Percentiles rank a stretch among this genome's conserved stretches.
phyloP scores from a whole-genome alignment of 2,329 filamentous ascomycete genomes.

The Aspergillus arachidicola region DNA sequence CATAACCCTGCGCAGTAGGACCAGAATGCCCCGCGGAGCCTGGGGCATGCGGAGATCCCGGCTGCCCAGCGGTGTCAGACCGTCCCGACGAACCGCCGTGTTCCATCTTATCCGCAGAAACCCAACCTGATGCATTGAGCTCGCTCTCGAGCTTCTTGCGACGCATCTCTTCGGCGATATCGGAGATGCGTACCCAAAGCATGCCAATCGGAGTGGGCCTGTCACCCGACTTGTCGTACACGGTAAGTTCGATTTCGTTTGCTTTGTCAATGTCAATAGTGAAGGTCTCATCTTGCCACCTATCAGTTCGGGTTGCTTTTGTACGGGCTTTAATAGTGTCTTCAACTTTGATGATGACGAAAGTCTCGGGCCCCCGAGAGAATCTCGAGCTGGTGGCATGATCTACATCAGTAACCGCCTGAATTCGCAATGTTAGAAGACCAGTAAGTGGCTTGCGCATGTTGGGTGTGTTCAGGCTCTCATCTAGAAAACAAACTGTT shows the following conservation, averaged over 20 bases:
- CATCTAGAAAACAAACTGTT: constrained; percentile 62
- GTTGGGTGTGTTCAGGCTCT: constrained; percentile 94
- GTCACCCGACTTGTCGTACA: constrained; percentile 93
- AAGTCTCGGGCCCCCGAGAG: constrained; percentile 88
- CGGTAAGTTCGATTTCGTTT: constrained; percentile 95
- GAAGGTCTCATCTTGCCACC: constrained; percentile 89
- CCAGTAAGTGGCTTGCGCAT: constrained; percentile 94
- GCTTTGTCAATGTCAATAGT: constrained; percentile 96
- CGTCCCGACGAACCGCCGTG: constrained; percentile 54
- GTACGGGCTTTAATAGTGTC: constrained; percentile 89
- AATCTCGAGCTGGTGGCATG: constrained; percentile 84
- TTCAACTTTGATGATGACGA: constrained; percentile 95
- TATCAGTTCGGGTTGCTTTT: constrained; percentile 79
- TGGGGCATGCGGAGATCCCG: constrained; percentile 34
- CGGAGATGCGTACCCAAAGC: constrained; percentile 94
- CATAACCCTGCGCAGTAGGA: constrained; percentile 33
- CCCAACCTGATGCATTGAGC: constrained; percentile 92
- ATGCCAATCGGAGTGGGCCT: constrained; percentile 90
- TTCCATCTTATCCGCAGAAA: constrained; percentile 93
- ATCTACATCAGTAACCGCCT: constrained; percentile 91
- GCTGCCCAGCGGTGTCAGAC: constrained; percentile 58
- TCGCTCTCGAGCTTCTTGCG: constrained; percentile 96
- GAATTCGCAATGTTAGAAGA: constrained; percentile 80
- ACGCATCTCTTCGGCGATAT: constrained; percentile 96
- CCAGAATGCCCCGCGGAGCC: constrained; percentile 27